Conservation (phyloP, 768 basidiomycete species). For the Boletus barrowsii region DNA sequence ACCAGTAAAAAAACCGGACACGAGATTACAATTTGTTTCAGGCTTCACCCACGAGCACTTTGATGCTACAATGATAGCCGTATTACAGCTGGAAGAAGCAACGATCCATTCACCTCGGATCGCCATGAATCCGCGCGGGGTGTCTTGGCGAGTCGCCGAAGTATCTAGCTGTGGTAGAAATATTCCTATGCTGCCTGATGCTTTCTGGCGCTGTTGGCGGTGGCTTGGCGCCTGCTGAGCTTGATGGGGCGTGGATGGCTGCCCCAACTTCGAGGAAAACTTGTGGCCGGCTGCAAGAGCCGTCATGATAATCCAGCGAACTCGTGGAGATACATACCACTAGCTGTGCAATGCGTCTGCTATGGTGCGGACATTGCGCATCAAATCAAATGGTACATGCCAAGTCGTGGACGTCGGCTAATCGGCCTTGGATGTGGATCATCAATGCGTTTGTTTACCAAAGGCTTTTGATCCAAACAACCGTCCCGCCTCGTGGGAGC, state of each 20-base stretch:
- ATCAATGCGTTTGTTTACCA: slow-evolving; percentile 25
- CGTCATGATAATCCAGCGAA: slow-evolving; percentile 11
- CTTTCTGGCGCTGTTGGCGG: slow-evolving; percentile 1
- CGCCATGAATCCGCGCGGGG: not conserved
- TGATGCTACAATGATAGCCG: not conserved
- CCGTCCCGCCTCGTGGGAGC: not conserved
- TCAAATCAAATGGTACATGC: slow-evolving; percentile 9
- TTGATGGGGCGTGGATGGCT: slow-evolving; percentile 5
- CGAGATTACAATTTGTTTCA: slow-evolving; percentile 2
- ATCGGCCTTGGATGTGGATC: slow-evolving; percentile 21
- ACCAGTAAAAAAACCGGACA: slow-evolving; percentile 2
- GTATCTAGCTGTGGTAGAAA: not conserved
- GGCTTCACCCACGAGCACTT: slow-evolving; percentile 2
- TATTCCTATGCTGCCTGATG: not conserved
- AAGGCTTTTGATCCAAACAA: slow-evolving; percentile 30
- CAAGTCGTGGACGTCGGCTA: slow-evolving; percentile 15
- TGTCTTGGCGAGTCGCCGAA: not conserved
- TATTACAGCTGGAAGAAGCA: not conserved
- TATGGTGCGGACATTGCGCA: slow-evolving; percentile 30
- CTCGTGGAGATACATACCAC: slow-evolving; percentile 15
- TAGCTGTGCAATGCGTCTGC: slow-evolving; percentile 12
- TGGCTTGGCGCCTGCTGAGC: slow-evolving; percentile 1
- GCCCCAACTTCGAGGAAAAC: slow-evolving; percentile 20
- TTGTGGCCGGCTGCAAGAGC: slow-evolving; percentile 23
- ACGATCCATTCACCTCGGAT: slow-evolving; percentile 3